phyloP scores from a whole-genome alignment of 768 basidiomycete genomes.

The Tubosaeta sp. region DNA sequence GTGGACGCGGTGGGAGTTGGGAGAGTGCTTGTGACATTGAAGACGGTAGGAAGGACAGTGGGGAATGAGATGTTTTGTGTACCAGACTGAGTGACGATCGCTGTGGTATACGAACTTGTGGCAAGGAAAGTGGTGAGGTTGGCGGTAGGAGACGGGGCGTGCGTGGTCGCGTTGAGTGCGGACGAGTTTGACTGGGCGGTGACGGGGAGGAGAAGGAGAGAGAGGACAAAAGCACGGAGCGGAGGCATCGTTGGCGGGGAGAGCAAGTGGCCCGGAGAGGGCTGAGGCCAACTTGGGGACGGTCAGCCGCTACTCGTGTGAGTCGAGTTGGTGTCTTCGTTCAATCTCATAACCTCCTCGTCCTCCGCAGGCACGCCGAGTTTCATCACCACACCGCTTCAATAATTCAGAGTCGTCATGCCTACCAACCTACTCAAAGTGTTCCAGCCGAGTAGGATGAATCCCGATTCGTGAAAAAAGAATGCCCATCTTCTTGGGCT shows the following conservation, averaged over 20 bases:
- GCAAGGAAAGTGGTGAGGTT: slow-evolving; percentile 52
- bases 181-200: slow-evolving; percentile 34
- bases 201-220: slow-evolving; percentile 30
- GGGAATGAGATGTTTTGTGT: slow-evolving; percentile 46
- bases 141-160: slow-evolving; percentile 5
- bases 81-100: slow-evolving; percentile 45
- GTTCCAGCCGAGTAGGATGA: slow-evolving; percentile 43
- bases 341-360: slow-evolving; percentile 3
- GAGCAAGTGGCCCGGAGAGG: slow-evolving; percentile 2
- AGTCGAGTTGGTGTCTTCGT: slow-evolving; percentile 6
- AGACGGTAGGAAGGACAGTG: slow-evolving; percentile 53
- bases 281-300: slow-evolving; percentile 1
- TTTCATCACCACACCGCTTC: slow-evolving; percentile 6
- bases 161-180: slow-evolving; percentile 13
- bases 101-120: slow-evolving; percentile 48
- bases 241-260: slow-evolving; percentile 12
- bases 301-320: slow-evolving; percentile 32
- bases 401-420: slow-evolving; percentile 7
- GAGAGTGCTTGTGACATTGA: slow-evolving; percentile 58
- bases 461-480: slow-evolving; percentile 45
- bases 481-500: slow-evolving; percentile 37
- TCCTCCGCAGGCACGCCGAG: slow-evolving; percentile 17
- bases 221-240: slow-evolving; percentile 5
- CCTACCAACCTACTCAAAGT: slow-evolving; percentile 41
- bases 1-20: slow-evolving; percentile 48